Evolutionary conservation across 768 basidiomycete species (phyloP).

Genomic region (Collybiopsis luxurians): DNA sequence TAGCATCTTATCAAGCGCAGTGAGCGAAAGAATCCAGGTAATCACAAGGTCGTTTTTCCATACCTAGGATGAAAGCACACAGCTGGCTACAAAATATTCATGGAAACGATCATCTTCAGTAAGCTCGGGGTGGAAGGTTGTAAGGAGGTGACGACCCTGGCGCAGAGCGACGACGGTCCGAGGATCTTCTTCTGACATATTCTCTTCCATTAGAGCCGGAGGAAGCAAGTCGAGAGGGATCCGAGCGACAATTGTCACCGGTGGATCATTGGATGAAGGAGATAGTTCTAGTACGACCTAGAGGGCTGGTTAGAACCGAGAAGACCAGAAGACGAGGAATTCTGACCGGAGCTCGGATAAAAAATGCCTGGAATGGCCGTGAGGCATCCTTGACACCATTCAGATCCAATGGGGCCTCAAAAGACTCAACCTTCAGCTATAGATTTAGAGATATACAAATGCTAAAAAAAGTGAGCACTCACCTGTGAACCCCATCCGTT

Average conservation of each 20-base stretch:
- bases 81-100: slow-evolving; percentile 82
- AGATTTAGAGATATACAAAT: too few species aligned
- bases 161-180: slow-evolving; percentile 79
- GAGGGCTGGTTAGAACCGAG: neutral
- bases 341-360: slow-evolving; percentile 90
- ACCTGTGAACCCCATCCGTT: slow-evolving; percentile 97
- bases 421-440: slow-evolving; percentile 75
- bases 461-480: too few species aligned
- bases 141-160: slow-evolving; percentile 81
- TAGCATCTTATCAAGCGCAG: neutral
- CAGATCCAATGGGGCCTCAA: slow-evolving; percentile 75
- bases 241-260: slow-evolving; percentile 70
- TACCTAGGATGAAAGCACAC: slow-evolving; percentile 41
- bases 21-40: neutral
- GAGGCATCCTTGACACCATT: slow-evolving; percentile 57
- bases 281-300: slow-evolving; percentile 65
- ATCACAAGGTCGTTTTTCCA: slow-evolving; percentile 4
- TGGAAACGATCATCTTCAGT: slow-evolving; percentile 87
- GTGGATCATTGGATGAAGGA: slow-evolving; percentile 44
- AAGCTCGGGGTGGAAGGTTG: slow-evolving; percentile 94
- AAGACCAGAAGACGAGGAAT: neutral
- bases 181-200: slow-evolving; percentile 51
- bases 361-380: slow-evolving; percentile 74
- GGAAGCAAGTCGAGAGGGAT: slow-evolving; percentile 54
- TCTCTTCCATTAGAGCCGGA: slow-evolving; percentile 34